Percentiles rank a stretch among this genome's conserved stretches.
Evolutionary conservation across 805 yeast species (phyloP).

Genomic region (Candida nanaspora): DNA sequence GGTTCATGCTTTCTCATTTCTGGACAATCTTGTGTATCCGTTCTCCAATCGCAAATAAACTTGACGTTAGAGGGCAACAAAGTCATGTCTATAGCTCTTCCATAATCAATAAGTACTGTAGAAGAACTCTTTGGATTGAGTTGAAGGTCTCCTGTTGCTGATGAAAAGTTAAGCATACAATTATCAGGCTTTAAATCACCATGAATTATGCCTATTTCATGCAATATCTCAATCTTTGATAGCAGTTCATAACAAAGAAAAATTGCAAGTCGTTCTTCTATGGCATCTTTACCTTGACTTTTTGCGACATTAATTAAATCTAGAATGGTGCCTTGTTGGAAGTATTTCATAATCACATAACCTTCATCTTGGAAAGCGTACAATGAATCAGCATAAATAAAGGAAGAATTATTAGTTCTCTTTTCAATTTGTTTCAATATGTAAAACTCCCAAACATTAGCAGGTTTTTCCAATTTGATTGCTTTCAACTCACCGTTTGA

Average conservation of each 20-base stretch:
- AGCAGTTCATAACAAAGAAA: constrained; percentile 62
- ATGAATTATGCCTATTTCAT: constrained; percentile 61
- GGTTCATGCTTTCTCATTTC: constrained; percentile 53
- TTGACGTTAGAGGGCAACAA: constrained; percentile 42
- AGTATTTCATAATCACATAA: constrained; percentile 56
- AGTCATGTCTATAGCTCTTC: constrained; percentile 67
- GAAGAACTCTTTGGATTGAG: constrained; percentile 7
- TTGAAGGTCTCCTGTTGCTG: constrained; percentile 7
- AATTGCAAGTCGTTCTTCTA: constrained; percentile 59
- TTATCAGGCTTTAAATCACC: constrained; percentile 85
- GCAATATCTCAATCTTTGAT: constrained; percentile 53
- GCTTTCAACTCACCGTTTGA: constrained; percentile 53
- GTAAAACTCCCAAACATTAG: constrained; percentile 77
- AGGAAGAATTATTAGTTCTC: constrained; percentile 20
- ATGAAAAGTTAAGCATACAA: constrained; percentile 60
- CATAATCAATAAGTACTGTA: constrained; percentile 61
- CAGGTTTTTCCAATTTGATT: constrained; percentile 63
- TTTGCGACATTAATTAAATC: constrained; percentile 54
- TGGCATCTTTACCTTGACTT: constrained; percentile 14
- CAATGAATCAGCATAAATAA: constrained; percentile 41
- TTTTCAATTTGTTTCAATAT: constrained; percentile 51
- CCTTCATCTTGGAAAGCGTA: constrained; percentile 61
- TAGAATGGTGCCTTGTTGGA: constrained; percentile 63
- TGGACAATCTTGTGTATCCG: constrained; percentile 59
- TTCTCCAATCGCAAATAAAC: constrained; percentile 57